Base-by-base conservation (phyloP, 768 basidiomycete species). In the Trametes elegans region DNA sequence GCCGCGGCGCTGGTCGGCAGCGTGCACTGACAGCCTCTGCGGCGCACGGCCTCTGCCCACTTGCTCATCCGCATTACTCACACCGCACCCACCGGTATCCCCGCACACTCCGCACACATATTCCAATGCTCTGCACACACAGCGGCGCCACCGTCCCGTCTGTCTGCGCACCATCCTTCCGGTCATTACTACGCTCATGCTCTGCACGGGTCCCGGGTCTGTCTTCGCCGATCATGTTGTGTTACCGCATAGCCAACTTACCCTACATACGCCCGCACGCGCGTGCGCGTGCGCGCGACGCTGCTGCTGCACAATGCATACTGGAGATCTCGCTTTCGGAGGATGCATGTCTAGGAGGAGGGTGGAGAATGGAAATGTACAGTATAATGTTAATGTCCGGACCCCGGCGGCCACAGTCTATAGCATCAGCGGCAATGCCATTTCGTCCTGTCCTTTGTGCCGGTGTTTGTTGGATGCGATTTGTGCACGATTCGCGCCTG, bases 1-100 rank as follows among this genome's bases (percentile, higher is more conserved):
- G 51, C 59, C 10, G 57, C 62, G 7, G 62, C 66, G 7, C 53
- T 66, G n/a, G 63, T 66, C 9, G 68, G 62, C 26, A 64, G 66
- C 3, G 70, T 69, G 40, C 64, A 67, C 54, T 69, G 55, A 48
- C 16, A 2, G 19, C 24, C 24, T 26, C 11, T 23, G 13, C 34
- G 14, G 19, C 2, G 48, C 9, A 7, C 43, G n/a, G 3, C 19
- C 41, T 41, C 8, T 23, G 10, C 6, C 39, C 23, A 5, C 8
- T 19, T 14, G 11, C 39, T 21, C 39, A 9, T 23, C 18, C 18
- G 10, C 39, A 18, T 40, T n/a, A n/a, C n/a, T n/a, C n/a, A n/a
- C n/a, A n/a, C n/a, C n/a, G n/a, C n/a, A n/a, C n/a, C n/a, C n/a
- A n/a, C n/a, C n/a, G n/a, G n/a, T n/a, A n/a, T n/a, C n/a, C n/a